phyloP scores from a whole-genome alignment of 192 early-diverging fungal genomes.

The Gorgonomyces haynaldii region DNA sequence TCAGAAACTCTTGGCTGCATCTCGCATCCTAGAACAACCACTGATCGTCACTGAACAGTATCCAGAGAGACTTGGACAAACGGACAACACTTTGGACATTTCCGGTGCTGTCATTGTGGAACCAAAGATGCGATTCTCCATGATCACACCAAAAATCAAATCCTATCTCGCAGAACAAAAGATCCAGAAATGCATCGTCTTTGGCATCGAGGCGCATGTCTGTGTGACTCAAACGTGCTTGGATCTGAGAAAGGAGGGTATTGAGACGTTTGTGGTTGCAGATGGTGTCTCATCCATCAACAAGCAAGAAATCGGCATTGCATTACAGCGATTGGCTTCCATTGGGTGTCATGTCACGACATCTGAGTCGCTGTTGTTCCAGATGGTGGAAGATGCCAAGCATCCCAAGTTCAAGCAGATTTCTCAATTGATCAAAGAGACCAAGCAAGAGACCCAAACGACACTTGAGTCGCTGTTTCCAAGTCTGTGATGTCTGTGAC shows the following conservation, averaged over 20 bases:
- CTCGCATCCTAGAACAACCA: constrained; percentile 60
- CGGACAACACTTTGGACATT: constrained; percentile 42
- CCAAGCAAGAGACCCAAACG: constrained; percentile 47
- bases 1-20: constrained; percentile 36
- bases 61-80: constrained; percentile 39
- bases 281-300: constrained; percentile 85
- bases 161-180: constrained; percentile 27
- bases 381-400: constrained; percentile 55
- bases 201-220: constrained; percentile 93
- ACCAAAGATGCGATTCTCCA: constrained; percentile 82
- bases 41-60: constrained; percentile 87
- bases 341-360: constrained; percentile 29
- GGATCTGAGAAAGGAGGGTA: constrained; percentile 66
- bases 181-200: constrained; percentile 65
- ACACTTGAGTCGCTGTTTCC: no score
- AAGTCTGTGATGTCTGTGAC: no score
- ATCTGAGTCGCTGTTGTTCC: constrained; percentile 35
- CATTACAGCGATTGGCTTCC: constrained; percentile 25
- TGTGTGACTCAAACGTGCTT: constrained; percentile 91
- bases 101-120: constrained; percentile 50
- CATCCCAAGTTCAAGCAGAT: constrained; percentile 71
- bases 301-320: constrained; percentile 73
- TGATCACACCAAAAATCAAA: constrained; percentile 57
- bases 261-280: constrained; percentile 77
- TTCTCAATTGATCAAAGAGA: constrained; percentile 75